Percentiles rank a stretch among this genome's conserved stretches.
Evolutionary conservation across 805 yeast species (phyloP).

Genomic region (Pichia cabralensis): DNA sequence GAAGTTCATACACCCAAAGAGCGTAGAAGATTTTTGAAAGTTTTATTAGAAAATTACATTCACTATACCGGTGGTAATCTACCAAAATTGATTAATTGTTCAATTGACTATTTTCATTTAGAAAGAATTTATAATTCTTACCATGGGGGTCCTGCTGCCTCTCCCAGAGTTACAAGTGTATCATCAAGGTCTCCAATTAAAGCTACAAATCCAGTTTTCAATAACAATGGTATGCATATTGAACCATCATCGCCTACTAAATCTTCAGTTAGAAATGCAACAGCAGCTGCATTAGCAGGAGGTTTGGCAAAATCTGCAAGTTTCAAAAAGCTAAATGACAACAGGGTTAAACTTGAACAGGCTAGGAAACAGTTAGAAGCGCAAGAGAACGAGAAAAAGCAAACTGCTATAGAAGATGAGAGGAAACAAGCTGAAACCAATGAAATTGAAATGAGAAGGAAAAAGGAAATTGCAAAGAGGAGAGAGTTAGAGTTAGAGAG

Average conservation of each 20-base stretch:
- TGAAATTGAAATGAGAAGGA: slow-evolving; percentile 2
- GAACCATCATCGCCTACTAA: neutral
- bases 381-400: slow-evolving; percentile 1
- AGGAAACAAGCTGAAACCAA: too few relatives aligned
- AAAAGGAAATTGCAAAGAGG: slow-evolving; percentile 3
- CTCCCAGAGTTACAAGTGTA: too few relatives aligned
- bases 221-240: neutral
- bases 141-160: neutral
- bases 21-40: slow-evolving; percentile 46
- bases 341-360: slow-evolving; percentile 1
- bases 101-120: slow-evolving; percentile 27
- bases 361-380: slow-evolving; percentile 4
- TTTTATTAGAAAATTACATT: slow-evolving; percentile 41
- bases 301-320: slow-evolving; percentile 2
- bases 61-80: slow-evolving; percentile 43
- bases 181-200: too few relatives aligned
- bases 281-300: slow-evolving; percentile 1
- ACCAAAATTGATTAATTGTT: slow-evolving; percentile 45
- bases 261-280: neutral
- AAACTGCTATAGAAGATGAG: too few relatives aligned
- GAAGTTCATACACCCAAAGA: slow-evolving; percentile 49
- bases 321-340: slow-evolving; percentile 4
- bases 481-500: slow-evolving; percentile 2
- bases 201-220: neutral
- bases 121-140: slow-evolving; percentile 11